These are phyloP conservation scores for Fusarium napiforme DNA, from an alignment of 2,329 filamentous ascomycete species.

Conservation along the genomic window DNA sequence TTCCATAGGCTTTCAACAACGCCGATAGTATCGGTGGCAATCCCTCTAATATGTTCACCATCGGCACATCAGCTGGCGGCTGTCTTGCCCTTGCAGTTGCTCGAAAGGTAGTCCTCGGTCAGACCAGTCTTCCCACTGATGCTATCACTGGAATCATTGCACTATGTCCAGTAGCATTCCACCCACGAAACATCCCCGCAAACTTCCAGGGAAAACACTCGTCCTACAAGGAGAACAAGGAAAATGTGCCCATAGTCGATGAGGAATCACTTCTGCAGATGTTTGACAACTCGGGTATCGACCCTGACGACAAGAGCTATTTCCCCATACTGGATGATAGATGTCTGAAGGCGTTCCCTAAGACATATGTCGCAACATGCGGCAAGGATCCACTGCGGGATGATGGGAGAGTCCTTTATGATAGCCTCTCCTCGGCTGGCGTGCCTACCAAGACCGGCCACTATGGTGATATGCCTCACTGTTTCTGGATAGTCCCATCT, in stretches of 20 bases:
- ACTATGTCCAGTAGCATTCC: background rate
- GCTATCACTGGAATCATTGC: background rate
- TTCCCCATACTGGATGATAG: background rate
- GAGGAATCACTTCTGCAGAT: background rate
- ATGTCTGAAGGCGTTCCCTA: background rate
- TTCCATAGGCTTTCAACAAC: background rate
- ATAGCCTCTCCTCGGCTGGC: background rate
- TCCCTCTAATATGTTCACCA: background rate
- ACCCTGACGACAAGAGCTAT: background rate
- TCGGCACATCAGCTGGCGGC: background rate
- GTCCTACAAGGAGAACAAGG: background rate
- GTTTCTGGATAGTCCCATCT: background rate
- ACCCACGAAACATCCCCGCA: background rate
- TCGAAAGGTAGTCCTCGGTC: background rate
- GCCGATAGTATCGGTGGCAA: background rate
- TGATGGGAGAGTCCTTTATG: background rate
- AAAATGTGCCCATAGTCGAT: background rate
- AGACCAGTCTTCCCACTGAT: background rate
- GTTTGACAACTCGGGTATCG: fast-evolving
- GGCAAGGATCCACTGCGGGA: background rate
- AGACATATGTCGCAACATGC: background rate
- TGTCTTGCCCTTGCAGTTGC: background rate
- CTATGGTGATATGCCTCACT: background rate
- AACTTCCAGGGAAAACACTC: background rate
- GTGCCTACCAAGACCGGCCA: background rate